Evolutionary conservation across 2,329 filamentous ascomycete species (phyloP).

Genomic region (Intubia oerlemansii): DNA sequence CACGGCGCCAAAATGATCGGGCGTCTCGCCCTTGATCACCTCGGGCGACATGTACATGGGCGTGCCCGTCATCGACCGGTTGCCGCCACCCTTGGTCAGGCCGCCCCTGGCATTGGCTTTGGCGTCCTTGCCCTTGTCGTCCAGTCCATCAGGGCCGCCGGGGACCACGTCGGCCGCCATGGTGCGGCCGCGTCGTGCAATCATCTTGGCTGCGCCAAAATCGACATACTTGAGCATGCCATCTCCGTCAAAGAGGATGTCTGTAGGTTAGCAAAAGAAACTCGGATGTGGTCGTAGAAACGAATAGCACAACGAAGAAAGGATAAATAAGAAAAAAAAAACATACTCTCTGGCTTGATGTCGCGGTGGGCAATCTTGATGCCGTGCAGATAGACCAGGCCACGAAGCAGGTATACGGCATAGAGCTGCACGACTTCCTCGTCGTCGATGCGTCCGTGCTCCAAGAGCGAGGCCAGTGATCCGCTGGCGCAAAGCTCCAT

Average conservation of each 20-base stretch:
- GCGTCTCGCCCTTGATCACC: slow-evolving; percentile 77
- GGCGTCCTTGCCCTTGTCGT: slow-evolving; percentile 21
- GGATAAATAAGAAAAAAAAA: not conserved
- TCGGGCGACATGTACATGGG: slow-evolving; percentile 99
- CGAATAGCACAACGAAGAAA: not conserved
- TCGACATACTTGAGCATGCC: slow-evolving; percentile 99
- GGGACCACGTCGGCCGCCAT: slow-evolving; percentile 16
- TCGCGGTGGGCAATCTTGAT: slow-evolving; percentile 85
- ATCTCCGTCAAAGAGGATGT: slow-evolving; percentile 90
- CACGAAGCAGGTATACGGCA: slow-evolving; percentile 80
- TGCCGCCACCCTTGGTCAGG: slow-evolving; percentile 17
- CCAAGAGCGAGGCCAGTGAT: slow-evolving; percentile 69
- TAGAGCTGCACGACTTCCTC: slow-evolving; percentile 97
- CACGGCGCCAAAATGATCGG: slow-evolving; percentile 64
- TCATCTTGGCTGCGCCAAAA: slow-evolving; percentile 93
- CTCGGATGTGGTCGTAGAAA: not conserved
- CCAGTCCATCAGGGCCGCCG: too few relatives aligned
- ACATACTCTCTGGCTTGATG: slow-evolving; percentile 89
- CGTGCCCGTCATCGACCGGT: slow-evolving; percentile 90
- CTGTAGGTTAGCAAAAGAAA: slow-evolving; percentile 18
- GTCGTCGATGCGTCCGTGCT: slow-evolving; percentile 93
- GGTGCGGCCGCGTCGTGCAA: slow-evolving; percentile 81
- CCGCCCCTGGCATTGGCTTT: too few relatives aligned
- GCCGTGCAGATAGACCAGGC: slow-evolving; percentile 82
- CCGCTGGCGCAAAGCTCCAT: slow-evolving; percentile 99